Percentiles rank a stretch among this genome's conserved stretches.
phyloP scores from a whole-genome alignment of 257 asterid genomes.

The Vinca minor region DNA sequence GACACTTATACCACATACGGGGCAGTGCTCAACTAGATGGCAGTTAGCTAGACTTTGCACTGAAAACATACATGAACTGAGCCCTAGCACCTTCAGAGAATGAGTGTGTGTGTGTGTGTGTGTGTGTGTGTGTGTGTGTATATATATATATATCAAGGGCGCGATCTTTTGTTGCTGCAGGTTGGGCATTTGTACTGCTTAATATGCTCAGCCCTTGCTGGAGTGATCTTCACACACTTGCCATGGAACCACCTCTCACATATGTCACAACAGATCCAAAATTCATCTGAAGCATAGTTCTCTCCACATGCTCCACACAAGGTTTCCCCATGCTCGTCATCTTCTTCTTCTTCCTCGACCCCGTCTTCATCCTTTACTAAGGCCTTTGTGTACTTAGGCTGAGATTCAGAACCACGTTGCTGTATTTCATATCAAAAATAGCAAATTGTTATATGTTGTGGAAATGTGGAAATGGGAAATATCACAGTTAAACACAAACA shows the following conservation, averaged over 20 bases:
- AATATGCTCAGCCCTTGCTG: slow-evolving; percentile 76
- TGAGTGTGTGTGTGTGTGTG: no score
- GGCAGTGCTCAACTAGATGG: slow-evolving; percentile 8
- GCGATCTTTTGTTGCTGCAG: slow-evolving; percentile 65
- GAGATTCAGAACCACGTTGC: slow-evolving; percentile 16
- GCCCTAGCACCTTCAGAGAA: neutral
- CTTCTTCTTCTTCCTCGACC: slow-evolving; percentile 26
- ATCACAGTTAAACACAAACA: neutral
- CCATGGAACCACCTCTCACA: slow-evolving; percentile 91
- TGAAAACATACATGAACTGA: slow-evolving; percentile 2
- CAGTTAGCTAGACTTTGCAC: slow-evolving; percentile 7
- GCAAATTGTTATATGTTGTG: neutral
- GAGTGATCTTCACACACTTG: slow-evolving; percentile 75
- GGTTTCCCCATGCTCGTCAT: slow-evolving; percentile 59
- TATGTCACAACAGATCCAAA: slow-evolving; percentile 72
- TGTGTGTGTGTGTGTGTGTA: no score
- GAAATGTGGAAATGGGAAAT: no score
- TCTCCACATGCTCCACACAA: slow-evolving; percentile 76
- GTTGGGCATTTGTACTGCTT: slow-evolving; percentile 80
- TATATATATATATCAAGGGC: slow-evolving; percentile 29
- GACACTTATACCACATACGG: neutral
- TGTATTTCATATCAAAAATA: neutral
- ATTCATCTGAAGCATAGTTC: slow-evolving; percentile 49
- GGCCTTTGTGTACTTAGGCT: slow-evolving; percentile 27
- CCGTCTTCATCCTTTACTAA: slow-evolving; percentile 28